Evolutionary conservation across 768 basidiomycete genomes (phyloP).

Genomic region (Mycena filopes): DNA sequence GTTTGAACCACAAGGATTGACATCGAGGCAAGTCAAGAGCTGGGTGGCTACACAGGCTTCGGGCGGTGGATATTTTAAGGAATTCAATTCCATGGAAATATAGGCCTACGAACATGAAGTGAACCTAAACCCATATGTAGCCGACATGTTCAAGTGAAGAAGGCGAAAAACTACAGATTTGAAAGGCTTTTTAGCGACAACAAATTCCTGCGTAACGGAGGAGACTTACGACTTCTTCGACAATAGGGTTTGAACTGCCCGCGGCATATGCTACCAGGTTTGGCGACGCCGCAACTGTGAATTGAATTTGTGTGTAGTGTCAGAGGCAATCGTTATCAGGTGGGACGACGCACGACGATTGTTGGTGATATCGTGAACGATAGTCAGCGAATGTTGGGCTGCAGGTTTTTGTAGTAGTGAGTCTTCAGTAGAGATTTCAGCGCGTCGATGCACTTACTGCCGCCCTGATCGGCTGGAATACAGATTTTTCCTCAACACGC

Average conservation of each 20-base stretch:
- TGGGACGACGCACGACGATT: slow-evolving; percentile 9
- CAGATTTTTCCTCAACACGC: not conserved
- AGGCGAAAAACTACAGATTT: slow-evolving; percentile 10
- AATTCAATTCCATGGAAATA: no score
- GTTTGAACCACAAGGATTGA: no score
- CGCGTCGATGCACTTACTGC: slow-evolving; percentile 8
- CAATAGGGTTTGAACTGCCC: not conserved
- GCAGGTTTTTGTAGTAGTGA: not conserved
- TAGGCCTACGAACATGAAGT: no score
- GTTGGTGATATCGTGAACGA: slow-evolving; percentile 18
- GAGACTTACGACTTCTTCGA: slow-evolving; percentile 12
- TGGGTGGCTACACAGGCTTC: no score
- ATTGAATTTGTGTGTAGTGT: not conserved
- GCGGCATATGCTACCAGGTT: slow-evolving; percentile 11
- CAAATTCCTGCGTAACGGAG: not conserved
- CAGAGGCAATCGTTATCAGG: not conserved
- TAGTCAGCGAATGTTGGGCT: slow-evolving; percentile 11
- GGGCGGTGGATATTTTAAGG: no score
- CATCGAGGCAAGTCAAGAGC: no score
- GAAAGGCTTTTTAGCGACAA: slow-evolving; percentile 5
- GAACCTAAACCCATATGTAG: no score
- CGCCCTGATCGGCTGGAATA: slow-evolving; percentile 13
- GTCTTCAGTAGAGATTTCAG: not conserved
- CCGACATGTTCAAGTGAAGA: slow-evolving; percentile 11
- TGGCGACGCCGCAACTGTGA: slow-evolving; percentile 6